Conservation (phyloP, 2,329 filamentous ascomycete genomes). For the Aulographum hederae region DNA sequence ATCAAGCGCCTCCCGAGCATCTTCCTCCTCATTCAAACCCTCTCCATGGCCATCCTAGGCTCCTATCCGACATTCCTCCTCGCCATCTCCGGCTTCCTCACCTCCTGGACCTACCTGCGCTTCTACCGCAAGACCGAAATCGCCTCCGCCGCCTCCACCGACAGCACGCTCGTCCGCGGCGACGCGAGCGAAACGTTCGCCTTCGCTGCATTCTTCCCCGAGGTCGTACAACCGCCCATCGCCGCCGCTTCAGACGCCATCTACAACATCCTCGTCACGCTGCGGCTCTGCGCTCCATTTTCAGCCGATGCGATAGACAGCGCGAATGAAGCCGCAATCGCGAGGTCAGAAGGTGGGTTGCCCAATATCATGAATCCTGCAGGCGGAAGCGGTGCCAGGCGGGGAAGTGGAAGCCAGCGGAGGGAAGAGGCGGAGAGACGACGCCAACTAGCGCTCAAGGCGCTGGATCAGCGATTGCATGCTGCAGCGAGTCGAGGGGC, state of each 20-base stretch:
- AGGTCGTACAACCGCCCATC: constrained; percentile 52
- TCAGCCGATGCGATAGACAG: constrained; percentile 62
- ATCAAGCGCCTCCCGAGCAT: constrained; percentile 67
- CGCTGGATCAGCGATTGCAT: constrained; percentile 77
- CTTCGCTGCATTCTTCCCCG: constrained; percentile 90
- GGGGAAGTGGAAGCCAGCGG: constrained; percentile 39
- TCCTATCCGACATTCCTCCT: constrained; percentile 67
- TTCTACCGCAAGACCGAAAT: constrained; percentile 66
- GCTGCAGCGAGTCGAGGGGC: constrained; percentile 35
- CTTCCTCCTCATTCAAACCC: constrained; percentile 52
- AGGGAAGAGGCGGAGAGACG: constrained; percentile 84
- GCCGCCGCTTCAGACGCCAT: constrained; percentile 15
- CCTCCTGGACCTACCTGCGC: constrained; percentile 86
- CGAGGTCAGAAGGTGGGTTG: constrained; percentile 40
- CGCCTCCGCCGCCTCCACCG: constrained; percentile 33
- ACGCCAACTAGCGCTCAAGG: constrained; percentile 74
- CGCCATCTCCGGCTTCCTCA: constrained; percentile 63
- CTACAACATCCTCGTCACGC: constrained; percentile 54
- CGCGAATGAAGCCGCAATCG: constrained; percentile 51
- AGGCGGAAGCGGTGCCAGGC: constrained; percentile 22
- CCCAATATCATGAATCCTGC: constrained; percentile 37
- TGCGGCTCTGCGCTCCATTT: constrained; percentile 72
- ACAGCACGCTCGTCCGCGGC: constrained; percentile 45
- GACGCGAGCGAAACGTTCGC: constrained; percentile 94
- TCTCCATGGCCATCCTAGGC: constrained; percentile 44